Conservation (phyloP, 257 asterid genomes). For the Solanum bulbocastanum region DNA sequence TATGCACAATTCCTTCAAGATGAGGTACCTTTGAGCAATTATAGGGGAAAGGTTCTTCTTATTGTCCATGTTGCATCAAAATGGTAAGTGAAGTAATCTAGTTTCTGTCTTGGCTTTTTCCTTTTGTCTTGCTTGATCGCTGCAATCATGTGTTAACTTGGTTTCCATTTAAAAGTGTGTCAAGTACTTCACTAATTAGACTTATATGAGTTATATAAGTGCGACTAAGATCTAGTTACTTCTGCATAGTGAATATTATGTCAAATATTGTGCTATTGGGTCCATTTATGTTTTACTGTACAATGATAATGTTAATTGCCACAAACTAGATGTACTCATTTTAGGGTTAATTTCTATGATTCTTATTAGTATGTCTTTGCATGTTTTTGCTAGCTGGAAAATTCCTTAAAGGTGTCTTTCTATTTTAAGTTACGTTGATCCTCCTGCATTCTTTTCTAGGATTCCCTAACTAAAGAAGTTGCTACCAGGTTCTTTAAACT, state of each 20-base stretch:
- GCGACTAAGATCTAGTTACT: background rate
- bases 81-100: slow-evolving; percentile 31
- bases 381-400: background rate
- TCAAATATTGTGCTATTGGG: background rate
- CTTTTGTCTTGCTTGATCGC: background rate
- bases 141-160: background rate
- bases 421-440: background rate
- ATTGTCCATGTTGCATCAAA: slow-evolving; percentile 77
- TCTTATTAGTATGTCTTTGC: background rate
- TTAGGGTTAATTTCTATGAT: background rate
- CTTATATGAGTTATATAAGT: background rate
- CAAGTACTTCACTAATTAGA: background rate
- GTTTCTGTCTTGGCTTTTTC: background rate
- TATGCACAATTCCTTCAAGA: background rate
- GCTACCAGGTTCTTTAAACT: background rate
- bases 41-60: slow-evolving; percentile 64
- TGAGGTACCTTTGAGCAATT: slow-evolving; percentile 60
- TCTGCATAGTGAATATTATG: background rate
- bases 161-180: background rate
- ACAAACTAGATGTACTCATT: background rate
- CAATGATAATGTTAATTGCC: background rate
- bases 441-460: background rate
- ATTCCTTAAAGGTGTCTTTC: background rate
- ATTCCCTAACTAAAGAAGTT: background rate
- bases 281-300: background rate